phyloP scores from a whole-genome alignment of 352 stramenopile species.

The Pythium oligandrum region DNA sequence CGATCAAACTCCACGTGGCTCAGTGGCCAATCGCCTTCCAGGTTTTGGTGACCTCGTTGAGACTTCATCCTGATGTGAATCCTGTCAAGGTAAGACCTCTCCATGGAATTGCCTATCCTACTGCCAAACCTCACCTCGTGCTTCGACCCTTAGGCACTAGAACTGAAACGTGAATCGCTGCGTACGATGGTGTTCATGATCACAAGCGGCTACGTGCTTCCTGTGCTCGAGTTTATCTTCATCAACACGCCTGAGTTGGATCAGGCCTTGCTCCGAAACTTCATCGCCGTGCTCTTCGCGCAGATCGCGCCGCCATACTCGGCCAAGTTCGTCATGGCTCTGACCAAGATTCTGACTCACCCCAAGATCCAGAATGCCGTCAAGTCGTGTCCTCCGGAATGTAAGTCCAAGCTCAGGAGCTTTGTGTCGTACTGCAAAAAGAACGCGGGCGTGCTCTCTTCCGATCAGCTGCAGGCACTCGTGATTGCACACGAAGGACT shows the following conservation, averaged over 20 bases:
- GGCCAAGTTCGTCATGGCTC: conserved; percentile 59
- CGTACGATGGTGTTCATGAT: conserved; percentile 88
- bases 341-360: conserved; percentile 75
- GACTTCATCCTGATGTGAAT: conserved; percentile 73
- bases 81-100: conserved; percentile 56
- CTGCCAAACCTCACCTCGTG: too few species aligned
- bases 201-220: conserved; percentile 80
- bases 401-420: conserved; percentile 60
- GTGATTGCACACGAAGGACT: conserved; percentile 38
- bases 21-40: conserved; percentile 83
- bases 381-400: conserved; percentile 73
- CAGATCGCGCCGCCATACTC: conserved; percentile 77
- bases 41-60: conserved; percentile 72
- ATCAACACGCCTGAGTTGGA: conserved; percentile 78
- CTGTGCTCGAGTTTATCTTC: conserved; percentile 79
- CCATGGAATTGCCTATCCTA: too few species aligned
- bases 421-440: conserved; percentile 74
- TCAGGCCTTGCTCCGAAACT: conserved; percentile 80
- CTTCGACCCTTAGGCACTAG: conserved; percentile 50
- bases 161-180: conserved; percentile 80
- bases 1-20: conserved; percentile 67
- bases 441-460: conserved; percentile 44
- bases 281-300: conserved; percentile 74
- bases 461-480: conserved; percentile 64
- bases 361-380: conserved; percentile 82